Evolutionary conservation across 768 basidiomycete genomes (phyloP), one percentile per base, ranked within the genome.

Genomic region (Russula lepida): DNA sequence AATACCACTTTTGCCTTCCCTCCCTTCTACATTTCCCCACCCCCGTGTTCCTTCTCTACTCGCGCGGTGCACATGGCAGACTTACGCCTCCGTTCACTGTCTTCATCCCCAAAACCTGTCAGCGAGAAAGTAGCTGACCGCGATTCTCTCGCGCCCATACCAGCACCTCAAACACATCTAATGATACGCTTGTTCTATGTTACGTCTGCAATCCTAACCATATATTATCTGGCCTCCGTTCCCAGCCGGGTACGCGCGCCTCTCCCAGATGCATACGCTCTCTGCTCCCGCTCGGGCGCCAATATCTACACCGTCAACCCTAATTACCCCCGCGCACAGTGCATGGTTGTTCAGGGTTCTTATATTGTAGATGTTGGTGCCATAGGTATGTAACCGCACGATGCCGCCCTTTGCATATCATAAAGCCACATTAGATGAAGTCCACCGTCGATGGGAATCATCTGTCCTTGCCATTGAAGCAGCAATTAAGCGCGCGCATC

Each of bases 221-320:
- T 68, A 19, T 44, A 67, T 30, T 67, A 41, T 64, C 60, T 62
- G 30, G 66, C 41, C 55, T 64, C 46, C 52, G 62, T 50, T 49
- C 41, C 39, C 46, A 17, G 30, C n/a, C 44, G 28, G 13, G 52
- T 48, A 21, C 57, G 25, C 33, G 47, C 58, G 13, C 54, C 52
- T 17, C 67, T 71, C 30, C 62, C 71, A 3, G 57, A 68, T n/a
- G 54, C 73, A 5, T 88, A 88, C 67, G 84, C 81, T 1, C 65
- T 89, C n/a, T 89, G 88, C 71, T 82, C 87, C 30, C 76, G 68
- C 52, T 72, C 78, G 12, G 77, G 76, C 21, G 66, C 75, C 52
- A 72, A 73, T 32, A 78, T 91, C 52, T 88, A 89, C 67, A 86
- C 84, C 19, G 85, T 89, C n/a, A 85, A 90, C 68, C 70, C 72